Percentiles rank a stretch among this genome's conserved stretches.
Evolutionary conservation across 2,329 filamentous ascomycete genomes (phyloP).

Genomic region (Colletotrichum siamense): DNA sequence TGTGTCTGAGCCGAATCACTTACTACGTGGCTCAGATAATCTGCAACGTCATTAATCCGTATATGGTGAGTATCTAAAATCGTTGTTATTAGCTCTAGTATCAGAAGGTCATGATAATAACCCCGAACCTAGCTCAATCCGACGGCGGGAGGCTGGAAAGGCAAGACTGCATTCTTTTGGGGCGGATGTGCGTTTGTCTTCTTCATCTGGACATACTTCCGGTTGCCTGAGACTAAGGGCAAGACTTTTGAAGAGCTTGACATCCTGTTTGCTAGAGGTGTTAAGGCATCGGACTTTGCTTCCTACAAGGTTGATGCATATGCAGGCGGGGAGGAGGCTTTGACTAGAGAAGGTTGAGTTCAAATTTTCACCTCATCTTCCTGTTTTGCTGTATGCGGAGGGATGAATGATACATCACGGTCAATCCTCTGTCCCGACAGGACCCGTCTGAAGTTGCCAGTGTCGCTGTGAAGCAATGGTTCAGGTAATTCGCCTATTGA

Average conservation of each 20-base stretch:
- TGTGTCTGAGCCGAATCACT: not conserved
- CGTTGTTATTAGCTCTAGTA: not conserved
- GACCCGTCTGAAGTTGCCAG: fast-evolving
- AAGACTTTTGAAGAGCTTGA: slow-evolving; percentile 39
- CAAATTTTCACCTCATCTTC: not conserved
- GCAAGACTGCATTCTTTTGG: slow-evolving; percentile 40
- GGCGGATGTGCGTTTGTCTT: slow-evolving; percentile 20
- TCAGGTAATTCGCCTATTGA: not conserved
- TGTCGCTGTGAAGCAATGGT: not conserved
- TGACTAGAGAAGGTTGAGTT: not conserved
- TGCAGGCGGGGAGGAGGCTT: not conserved
- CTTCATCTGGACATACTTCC: slow-evolving; percentile 37
- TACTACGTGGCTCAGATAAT: not conserved
- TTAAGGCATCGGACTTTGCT: slow-evolving; percentile 4
- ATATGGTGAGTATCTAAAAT: slow-evolving; percentile 19
- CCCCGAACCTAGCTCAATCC: slow-evolving; percentile 28
- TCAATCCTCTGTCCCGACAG: not conserved
- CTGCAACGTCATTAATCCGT: not conserved
- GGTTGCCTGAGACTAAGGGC: slow-evolving; percentile 37
- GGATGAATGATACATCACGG: not conserved
- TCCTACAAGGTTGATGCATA: slow-evolving; percentile 7
- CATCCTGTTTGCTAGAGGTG: slow-evolving; percentile 29
- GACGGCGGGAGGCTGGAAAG: slow-evolving; percentile 37
- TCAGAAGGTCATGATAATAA: fast-evolving
- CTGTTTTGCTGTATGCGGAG: not conserved